These are phyloP conservation scores for Fusarium udum DNA, from an alignment of 2,329 filamentous ascomycete species.

Conservation along the genomic window DNA sequence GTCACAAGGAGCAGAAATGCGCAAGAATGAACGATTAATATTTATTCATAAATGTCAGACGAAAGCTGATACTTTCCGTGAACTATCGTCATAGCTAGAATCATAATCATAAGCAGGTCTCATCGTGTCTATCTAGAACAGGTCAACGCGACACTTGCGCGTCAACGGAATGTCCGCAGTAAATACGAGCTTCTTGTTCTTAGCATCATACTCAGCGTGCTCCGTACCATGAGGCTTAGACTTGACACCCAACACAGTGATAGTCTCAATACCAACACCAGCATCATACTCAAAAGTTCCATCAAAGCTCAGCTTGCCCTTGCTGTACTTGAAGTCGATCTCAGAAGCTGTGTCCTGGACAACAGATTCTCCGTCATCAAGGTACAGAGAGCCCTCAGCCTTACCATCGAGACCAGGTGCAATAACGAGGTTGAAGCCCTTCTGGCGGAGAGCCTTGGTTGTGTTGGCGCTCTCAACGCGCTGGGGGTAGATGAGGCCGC, in stretches of 20 bases:
- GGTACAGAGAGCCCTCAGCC: slow-evolving; percentile 72
- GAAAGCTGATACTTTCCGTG: background rate
- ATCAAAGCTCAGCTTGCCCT: slow-evolving; percentile 58
- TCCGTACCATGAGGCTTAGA: slow-evolving; percentile 17
- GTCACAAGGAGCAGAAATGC: background rate
- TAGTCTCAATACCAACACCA: slow-evolving; percentile 54
- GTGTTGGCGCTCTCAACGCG: slow-evolving; percentile 67
- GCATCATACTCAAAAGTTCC: slow-evolving; percentile 65
- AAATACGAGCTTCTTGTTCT: slow-evolving; percentile 39
- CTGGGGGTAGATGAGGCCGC: slow-evolving; percentile 69
- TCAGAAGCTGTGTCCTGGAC: slow-evolving; percentile 64
- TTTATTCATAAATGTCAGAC: background rate
- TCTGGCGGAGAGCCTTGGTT: slow-evolving; percentile 67
- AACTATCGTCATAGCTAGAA: background rate
- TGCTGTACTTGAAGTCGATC: slow-evolving; percentile 68
- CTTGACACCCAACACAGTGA: slow-evolving; percentile 58
- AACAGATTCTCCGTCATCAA: slow-evolving; percentile 78
- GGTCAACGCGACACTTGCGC: slow-evolving; percentile 3
- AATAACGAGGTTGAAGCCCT: slow-evolving; percentile 75
- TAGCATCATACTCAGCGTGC: slow-evolving; percentile 32
- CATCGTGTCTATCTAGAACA: background rate
- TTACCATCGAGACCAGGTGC: slow-evolving; percentile 69
- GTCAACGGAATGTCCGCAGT: slow-evolving; percentile 36
- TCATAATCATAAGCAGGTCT: background rate
- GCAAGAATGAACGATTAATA: background rate